Conservation (phyloP, 352 stramenopile species). For the Phytophthora chlamydospora region DNA sequence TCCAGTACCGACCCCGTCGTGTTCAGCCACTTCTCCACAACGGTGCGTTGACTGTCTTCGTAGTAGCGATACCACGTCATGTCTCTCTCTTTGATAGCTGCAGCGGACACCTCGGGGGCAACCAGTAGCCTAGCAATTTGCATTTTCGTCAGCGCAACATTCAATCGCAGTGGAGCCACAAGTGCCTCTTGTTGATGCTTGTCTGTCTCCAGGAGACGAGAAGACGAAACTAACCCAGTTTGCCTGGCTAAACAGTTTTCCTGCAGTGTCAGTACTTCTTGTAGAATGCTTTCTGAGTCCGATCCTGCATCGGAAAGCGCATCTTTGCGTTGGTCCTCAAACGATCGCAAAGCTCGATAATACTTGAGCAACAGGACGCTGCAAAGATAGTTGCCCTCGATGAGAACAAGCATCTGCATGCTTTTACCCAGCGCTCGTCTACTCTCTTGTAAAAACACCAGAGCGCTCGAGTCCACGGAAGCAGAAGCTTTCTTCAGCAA, state of each 20-base stretch:
- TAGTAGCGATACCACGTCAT: conserved; percentile 78
- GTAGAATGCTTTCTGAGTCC: conserved; percentile 19
- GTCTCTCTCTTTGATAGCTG: conserved; percentile 46
- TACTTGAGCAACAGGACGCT: conserved; percentile 30
- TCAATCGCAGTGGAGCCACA: conserved; percentile 20
- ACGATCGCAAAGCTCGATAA: conserved; percentile 9
- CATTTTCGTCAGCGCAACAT: conserved; percentile 47
- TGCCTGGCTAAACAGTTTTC: conserved; percentile 10
- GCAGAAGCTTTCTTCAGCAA: conserved; percentile 24
- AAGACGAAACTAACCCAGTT: neutral
- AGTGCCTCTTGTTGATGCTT: conserved; percentile 18
- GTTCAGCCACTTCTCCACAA: conserved; percentile 80
- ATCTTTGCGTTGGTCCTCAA: neutral
- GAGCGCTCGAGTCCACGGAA: neutral
- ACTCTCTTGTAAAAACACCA: conserved; percentile 22
- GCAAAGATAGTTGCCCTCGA: conserved; percentile 21
- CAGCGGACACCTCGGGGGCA: conserved; percentile 30
- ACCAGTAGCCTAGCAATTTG: conserved; percentile 47
- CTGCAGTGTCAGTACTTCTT: conserved; percentile 19
- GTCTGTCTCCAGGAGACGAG: neutral
- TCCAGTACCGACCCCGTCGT: conserved; percentile 39
- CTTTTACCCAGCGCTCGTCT: conserved; percentile 27
- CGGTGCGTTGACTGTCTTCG: conserved; percentile 42
- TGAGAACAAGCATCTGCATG: conserved; percentile 19
- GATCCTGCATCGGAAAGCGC: conserved; percentile 7